These are phyloP conservation scores for Fonsecaea pugnacius DNA, from an alignment of 2,329 filamentous ascomycete species.

Conservation along the genomic window DNA sequence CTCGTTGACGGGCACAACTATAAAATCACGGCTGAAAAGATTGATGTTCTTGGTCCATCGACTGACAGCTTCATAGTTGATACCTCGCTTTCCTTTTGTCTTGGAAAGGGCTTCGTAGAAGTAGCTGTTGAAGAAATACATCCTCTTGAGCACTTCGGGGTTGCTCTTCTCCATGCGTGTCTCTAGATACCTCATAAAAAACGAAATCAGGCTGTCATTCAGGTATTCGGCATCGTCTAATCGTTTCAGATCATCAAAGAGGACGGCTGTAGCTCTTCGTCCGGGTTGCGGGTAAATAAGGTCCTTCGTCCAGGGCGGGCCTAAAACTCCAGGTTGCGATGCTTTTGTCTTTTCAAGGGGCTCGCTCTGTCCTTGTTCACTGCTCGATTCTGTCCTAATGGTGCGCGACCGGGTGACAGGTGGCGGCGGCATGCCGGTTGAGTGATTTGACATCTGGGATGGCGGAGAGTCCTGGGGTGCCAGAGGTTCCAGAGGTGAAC, in stretches of 20 bases:
- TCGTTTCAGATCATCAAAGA: conserved; percentile 60
- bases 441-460: not conserved
- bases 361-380: not conserved
- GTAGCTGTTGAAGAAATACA: conserved; percentile 92
- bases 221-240: conserved; percentile 84
- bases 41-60: conserved; percentile 87
- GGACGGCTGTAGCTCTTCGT: conserved; percentile 53
- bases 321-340: conserved; percentile 34
- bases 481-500: not conserved
- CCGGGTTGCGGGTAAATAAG: conserved; percentile 52
- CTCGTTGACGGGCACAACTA: conserved; percentile 91
- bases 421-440: not conserved
- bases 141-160: conserved; percentile 63
- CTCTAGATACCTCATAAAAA: conserved; percentile 79
- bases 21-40: conserved; percentile 82
- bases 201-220: conserved; percentile 90
- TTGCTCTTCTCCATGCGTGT: conserved; percentile 60
- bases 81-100: conserved; percentile 56
- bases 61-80: conserved; percentile 84
- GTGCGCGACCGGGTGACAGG: conserved; percentile 16
- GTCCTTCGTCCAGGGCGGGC: conserved; percentile 42
- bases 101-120: conserved; percentile 77
- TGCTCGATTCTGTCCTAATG: not conserved
- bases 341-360: conserved; percentile 7
- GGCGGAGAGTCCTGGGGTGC: not conserved